Evolutionary conservation across 148 eudicot species (phyloP).

Genomic region (Camellia lanceoleosa): DNA sequence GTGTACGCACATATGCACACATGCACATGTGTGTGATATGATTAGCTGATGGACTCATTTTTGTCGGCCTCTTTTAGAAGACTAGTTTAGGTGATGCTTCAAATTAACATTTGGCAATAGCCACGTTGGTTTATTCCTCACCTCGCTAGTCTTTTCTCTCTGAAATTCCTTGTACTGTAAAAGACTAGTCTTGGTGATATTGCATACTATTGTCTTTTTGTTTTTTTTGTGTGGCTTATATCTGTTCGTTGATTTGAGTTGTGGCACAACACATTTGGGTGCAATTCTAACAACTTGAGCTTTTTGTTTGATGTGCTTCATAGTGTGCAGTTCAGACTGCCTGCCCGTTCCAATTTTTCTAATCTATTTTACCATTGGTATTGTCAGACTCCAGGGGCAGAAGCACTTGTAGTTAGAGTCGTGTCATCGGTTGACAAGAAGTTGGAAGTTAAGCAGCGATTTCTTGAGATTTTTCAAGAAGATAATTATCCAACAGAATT

Average conservation of each 20-base stretch:
- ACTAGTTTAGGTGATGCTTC: neutral
- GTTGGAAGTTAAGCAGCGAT: constrained; percentile 88
- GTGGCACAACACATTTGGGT: neutral
- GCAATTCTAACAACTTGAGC: neutral
- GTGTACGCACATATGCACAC: neutral
- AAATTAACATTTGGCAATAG: neutral
- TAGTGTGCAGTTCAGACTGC: constrained; percentile 5
- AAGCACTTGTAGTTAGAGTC: constrained; percentile 83
- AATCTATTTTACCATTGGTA: constrained; percentile 3
- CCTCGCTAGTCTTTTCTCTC: neutral
- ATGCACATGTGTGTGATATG: neutral
- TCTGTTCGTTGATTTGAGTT: neutral
- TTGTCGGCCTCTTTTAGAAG: neutral
- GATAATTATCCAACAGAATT: constrained; percentile 80
- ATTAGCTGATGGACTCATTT: neutral
- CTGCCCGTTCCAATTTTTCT: neutral
- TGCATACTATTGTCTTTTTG: neutral
- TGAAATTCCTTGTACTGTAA: neutral
- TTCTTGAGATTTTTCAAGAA: constrained; percentile 86
- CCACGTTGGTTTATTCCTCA: neutral
- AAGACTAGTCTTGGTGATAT: neutral
- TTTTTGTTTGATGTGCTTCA: neutral
- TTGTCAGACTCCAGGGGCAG: constrained; percentile 90
- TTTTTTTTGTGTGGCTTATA: neutral
- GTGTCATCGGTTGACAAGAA: constrained; percentile 98